phyloP scores from a whole-genome alignment of 768 basidiomycete genomes.

The Trametopsis cervina region DNA sequence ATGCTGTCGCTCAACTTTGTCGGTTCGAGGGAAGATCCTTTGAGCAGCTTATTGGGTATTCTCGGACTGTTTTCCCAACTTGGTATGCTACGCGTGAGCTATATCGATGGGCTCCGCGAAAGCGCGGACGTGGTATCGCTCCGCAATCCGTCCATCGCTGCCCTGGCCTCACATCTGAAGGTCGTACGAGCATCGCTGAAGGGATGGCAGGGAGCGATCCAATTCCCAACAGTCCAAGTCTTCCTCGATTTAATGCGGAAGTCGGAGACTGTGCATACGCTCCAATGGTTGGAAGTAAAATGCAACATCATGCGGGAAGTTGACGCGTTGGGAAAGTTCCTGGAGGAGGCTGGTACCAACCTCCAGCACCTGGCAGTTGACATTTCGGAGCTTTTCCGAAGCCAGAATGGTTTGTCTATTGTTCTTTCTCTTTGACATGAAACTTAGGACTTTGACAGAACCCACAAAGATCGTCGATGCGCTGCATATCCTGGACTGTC shows the following conservation, averaged over 20 bases:
- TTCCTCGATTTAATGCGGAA: not conserved
- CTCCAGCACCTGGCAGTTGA: not conserved
- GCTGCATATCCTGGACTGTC: not conserved
- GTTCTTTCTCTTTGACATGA: not conserved
- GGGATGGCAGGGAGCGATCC: not conserved
- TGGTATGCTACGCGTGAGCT: not conserved
- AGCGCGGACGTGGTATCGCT: not conserved
- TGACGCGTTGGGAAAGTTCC: not conserved
- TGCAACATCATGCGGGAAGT: conserved; percentile 3
- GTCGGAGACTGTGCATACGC: not conserved
- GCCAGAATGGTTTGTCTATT: not conserved
- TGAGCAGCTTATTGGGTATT: not conserved
- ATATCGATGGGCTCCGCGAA: not conserved
- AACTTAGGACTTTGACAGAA: not conserved
- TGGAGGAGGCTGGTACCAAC: not conserved
- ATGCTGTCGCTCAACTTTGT: conserved; percentile 2
- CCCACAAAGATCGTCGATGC: not conserved
- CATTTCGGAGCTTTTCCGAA: not conserved
- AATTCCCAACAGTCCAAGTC: not conserved
- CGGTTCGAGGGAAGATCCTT: conserved; percentile 1
- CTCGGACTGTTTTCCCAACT: not conserved
- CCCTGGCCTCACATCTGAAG: not conserved
- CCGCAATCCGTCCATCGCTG: not conserved
- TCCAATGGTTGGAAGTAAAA: conserved; percentile 1
- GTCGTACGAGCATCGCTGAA: not conserved